phyloP scores from a whole-genome alignment of 164 flowering plant species.

The Macadamia tetraphylla region DNA sequence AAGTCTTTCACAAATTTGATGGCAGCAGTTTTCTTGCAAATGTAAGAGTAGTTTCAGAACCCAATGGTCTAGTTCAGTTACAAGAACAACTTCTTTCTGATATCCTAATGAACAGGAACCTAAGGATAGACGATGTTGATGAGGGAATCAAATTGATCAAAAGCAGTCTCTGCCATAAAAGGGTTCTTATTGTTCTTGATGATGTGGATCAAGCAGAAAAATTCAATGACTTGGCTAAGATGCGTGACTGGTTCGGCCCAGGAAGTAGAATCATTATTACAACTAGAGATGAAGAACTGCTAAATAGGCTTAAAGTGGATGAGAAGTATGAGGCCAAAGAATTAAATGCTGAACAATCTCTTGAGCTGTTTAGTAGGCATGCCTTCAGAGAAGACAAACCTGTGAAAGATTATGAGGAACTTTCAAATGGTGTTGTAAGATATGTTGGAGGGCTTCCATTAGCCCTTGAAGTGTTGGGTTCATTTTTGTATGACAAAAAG shows the following conservation, averaged over 20 bases:
- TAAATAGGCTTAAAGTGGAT: not conserved
- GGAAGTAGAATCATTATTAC: constrained; percentile 8
- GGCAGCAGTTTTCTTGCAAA: constrained; percentile 8
- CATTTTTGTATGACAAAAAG: not conserved
- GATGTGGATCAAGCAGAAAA: constrained; percentile 8
- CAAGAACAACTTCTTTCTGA: constrained; percentile 13
- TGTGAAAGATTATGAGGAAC: not conserved
- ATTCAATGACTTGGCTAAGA: not conserved
- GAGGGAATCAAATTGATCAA: not conserved
- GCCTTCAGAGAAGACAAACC: not conserved
- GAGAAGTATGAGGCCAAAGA: not conserved
- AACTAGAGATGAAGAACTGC: constrained; percentile 3
- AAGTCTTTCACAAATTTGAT: constrained; percentile 1
- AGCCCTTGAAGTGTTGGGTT: constrained; percentile 8
- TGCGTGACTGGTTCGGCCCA: constrained; percentile 1
- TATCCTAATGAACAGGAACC: not conserved
- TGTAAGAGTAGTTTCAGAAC: constrained; percentile 7
- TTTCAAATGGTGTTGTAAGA: not conserved
- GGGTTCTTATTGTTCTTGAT: constrained; percentile 10
- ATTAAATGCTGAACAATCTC: not conserved
- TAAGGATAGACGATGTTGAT: not conserved
- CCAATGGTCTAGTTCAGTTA: constrained; percentile 4
- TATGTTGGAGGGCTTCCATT: not conserved
- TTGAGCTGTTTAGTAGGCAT: constrained; percentile 5
- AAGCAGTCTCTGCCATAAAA: not conserved